Evolutionary conservation across 768 basidiomycete species (phyloP), one percentile per base, ranked within the genome.

Genomic region (Cubamyces lactineus): DNA sequence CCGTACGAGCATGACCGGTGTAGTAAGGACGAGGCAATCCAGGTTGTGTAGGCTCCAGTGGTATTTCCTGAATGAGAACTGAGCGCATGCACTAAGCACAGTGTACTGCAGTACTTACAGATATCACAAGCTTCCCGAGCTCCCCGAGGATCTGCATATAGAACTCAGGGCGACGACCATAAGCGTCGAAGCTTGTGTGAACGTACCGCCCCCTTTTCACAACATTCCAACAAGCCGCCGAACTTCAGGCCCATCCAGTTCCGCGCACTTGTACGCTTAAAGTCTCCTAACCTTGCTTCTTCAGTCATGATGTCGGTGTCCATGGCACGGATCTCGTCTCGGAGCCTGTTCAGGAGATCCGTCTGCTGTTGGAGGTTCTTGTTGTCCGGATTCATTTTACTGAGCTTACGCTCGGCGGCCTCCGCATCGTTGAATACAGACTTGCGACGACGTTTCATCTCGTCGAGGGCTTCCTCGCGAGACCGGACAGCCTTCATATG

Each of bases 371-470:
- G 75, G 39, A 94, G 76, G 66, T 91, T 90, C 80, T 96, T 98
- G 77, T 96, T 86, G 73, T 95, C 92, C 0, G 90, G 82, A 64
- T 82, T 83, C 94, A 97, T 96, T 78, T 89, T 96, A 74, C 81
- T 84, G 40, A 98, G 82, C 72, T 96, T 96, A 78, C 82, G 91
- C 66, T 96, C 94, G 2, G 92, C 94, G 17, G 84, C 75, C 57
- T 96, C 94, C 0, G 94, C 91, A 64, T 89, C 89, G 24, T 82
- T 74, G 11, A 79, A 81, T 5, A 94, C 79, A 11, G 78, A 78
- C 66, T 87, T 86, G 53, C 94, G 80, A 17, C 88, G 82, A 15
- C 87, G 84, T 66, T 86, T 87, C 15, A 94, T 75, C 3, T 90
- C 88, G 57, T 92, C 92, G 2, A 97, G 82, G 3, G 77, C 79